Evolutionary conservation across 2,329 filamentous ascomycete species (phyloP).

Genomic region (Thelonectria olida): DNA sequence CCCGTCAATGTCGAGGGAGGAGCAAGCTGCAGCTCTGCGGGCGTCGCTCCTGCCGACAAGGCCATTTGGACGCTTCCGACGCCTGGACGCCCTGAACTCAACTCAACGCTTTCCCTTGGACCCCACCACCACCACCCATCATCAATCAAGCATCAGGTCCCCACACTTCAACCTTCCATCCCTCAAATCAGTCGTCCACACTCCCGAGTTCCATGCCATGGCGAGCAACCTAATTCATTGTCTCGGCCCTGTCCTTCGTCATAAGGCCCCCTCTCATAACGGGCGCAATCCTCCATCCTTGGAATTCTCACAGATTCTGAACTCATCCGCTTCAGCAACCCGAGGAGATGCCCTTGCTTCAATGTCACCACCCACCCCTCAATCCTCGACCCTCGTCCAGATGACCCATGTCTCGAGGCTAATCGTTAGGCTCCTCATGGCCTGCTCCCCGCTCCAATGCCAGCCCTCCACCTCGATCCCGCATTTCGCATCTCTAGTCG

Average conservation of each 20-base stretch:
- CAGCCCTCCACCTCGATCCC: constrained; percentile 11
- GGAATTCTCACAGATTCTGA: neutral
- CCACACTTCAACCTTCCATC: neutral
- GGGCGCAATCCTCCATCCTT: constrained; percentile 9
- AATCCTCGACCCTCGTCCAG: neutral
- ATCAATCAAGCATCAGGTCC: neutral
- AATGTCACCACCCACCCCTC: neutral
- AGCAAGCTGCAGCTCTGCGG: constrained; percentile 38
- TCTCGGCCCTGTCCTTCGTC: constrained; percentile 1
- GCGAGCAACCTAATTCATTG: constrained; percentile 6
- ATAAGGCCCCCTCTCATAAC: constrained; percentile 4
- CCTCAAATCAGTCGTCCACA: constrained; percentile 5
- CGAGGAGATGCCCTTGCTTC: neutral
- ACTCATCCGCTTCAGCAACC: too few relatives aligned
- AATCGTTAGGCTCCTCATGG: constrained; percentile 3
- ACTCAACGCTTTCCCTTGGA: too few relatives aligned
- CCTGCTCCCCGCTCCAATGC: constrained; percentile 13
- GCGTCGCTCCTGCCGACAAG: constrained; percentile 28
- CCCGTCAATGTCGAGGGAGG: constrained; percentile 32
- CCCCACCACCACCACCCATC: too few relatives aligned
- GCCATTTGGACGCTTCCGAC: too few relatives aligned
- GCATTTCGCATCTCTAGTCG: constrained; percentile 1
- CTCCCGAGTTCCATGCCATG: neutral
- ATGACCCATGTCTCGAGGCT: constrained; percentile 17
- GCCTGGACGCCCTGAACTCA: constrained; percentile 1